These are phyloP conservation scores for Aspergillus ibericus DNA, from an alignment of 2,329 filamentous ascomycete genomes.

Conservation along the genomic window DNA sequence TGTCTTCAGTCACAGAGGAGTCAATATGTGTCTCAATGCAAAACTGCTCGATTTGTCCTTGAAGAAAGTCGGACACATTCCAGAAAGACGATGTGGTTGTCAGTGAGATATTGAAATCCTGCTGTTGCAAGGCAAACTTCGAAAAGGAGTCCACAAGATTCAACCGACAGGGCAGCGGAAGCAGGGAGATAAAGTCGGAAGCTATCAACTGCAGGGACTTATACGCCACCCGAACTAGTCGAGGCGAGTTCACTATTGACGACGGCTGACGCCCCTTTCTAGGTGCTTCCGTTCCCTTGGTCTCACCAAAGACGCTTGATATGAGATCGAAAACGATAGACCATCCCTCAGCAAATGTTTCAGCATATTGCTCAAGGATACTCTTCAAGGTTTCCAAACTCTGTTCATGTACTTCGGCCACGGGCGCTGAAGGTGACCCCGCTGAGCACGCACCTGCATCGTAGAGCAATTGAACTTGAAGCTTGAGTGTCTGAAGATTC, in stretches of 20 bases:
- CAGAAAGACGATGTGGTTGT: slow-evolving; percentile 96
- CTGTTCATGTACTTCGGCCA: slow-evolving; percentile 77
- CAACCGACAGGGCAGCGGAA: slow-evolving; percentile 69
- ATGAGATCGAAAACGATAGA: slow-evolving; percentile 81
- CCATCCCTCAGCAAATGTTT: slow-evolving; percentile 82
- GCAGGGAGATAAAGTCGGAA: slow-evolving; percentile 82
- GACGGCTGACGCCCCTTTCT: slow-evolving; percentile 20
- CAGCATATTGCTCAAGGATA: slow-evolving; percentile 84
- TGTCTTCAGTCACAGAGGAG: slow-evolving; percentile 55
- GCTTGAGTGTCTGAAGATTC: slow-evolving; percentile 66
- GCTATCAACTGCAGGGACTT: slow-evolving; percentile 87
- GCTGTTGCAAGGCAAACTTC: slow-evolving; percentile 82
- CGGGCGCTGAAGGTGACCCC: slow-evolving; percentile 61
- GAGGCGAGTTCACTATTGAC: slow-evolving; percentile 56
- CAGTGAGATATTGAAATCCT: slow-evolving; percentile 92
- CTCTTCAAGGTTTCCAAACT: slow-evolving; percentile 77
- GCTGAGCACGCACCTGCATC: slow-evolving; percentile 53
- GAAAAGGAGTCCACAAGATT: slow-evolving; percentile 83
- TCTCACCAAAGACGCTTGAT: slow-evolving; percentile 70
- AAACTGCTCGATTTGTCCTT: slow-evolving; percentile 48
- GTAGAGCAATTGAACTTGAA: slow-evolving; percentile 61
- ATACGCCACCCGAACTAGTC: slow-evolving; percentile 82
- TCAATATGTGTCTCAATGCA: slow-evolving; percentile 40
- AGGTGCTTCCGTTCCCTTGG: slow-evolving; percentile 19
- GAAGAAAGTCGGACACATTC: slow-evolving; percentile 87